Percentiles rank a stretch among this genome's conserved stretches.
Evolutionary conservation across 129 eudicot genomes (phyloP).

Genomic region (carrot (Daucus carota)): DH1_v3.0 NC_030385.2:20917001-20917500

Average conservation of each 20-base stretch:
- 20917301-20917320: conserved; percentile 40
- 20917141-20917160: not conserved
- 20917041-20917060: too few relatives aligned
- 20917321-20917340: not conserved
- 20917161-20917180: not conserved
- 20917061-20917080: not conserved
- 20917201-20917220: conserved; percentile 84
- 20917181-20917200: conserved; percentile 75
- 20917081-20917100: not conserved
- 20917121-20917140: not conserved
- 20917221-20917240: conserved; percentile 76
- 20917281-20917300: conserved; percentile 81
- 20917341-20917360: not conserved
- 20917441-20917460: conserved; percentile 59
- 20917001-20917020: not conserved
- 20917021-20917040: not conserved
- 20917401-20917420: conserved; percentile 92
- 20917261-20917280: conserved; percentile 76
- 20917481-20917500: conserved; percentile 81
- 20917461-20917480: conserved; percentile 83
- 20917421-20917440: conserved; percentile 85
- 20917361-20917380: not conserved
- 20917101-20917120: not conserved
- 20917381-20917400: conserved; percentile 55
- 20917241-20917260: conserved; percentile 96